Evolutionary conservation across 257 asterid genomes (phyloP).

Genomic region (Solanum chaucha): DNA sequence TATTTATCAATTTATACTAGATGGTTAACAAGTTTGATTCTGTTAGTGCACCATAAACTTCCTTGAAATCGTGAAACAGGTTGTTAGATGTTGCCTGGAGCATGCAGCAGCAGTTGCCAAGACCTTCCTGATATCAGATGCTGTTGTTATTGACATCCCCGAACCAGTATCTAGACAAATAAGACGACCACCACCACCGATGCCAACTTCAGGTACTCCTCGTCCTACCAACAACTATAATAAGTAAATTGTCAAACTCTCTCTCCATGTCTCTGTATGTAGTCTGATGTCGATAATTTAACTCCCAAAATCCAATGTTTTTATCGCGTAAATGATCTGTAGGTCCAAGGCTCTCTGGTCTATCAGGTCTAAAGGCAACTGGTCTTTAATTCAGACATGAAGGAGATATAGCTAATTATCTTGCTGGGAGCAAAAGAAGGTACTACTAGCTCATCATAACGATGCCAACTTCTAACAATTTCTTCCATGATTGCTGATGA

Average conservation of each 20-base stretch:
- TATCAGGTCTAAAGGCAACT: not conserved
- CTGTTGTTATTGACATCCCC: constrained; percentile 62
- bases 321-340: not conserved
- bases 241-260: not conserved
- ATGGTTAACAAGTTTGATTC: not conserved
- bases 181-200: constrained; percentile 33
- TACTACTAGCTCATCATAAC: not conserved
- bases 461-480: not conserved
- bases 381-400: not conserved
- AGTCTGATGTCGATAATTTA: not conserved
- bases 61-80: constrained; percentile 24
- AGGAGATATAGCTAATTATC: not conserved
- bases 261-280: not conserved
- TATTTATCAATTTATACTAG: not conserved
- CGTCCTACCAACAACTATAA: not conserved
- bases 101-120: constrained; percentile 72
- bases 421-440: not conserved
- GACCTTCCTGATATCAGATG: constrained; percentile 65
- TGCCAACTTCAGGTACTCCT: not conserved
- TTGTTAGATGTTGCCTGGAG: constrained; percentile 81
- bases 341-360: not conserved
- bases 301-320: not conserved
- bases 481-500: not conserved
- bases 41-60: not conserved
- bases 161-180: constrained; percentile 21